phyloP scores from a whole-genome alignment of 441 rosid genomes.

The Croton setiger region DNA sequence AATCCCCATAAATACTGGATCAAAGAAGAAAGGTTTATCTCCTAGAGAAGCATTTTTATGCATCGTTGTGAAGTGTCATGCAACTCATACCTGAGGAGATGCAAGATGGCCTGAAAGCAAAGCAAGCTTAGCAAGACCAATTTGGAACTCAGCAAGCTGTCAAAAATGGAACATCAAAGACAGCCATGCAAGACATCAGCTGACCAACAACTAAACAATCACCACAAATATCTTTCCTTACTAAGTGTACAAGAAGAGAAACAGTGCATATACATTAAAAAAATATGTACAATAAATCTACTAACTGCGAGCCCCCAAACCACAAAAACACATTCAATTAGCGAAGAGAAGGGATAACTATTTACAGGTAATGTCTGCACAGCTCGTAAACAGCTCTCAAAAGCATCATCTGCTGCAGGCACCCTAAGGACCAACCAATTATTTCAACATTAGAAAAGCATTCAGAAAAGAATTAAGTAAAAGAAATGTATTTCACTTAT shows the following conservation, averaged over 20 bases:
- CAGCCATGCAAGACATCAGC: background rate
- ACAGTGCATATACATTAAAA: background rate
- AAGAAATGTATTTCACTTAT: conserved; percentile 3
- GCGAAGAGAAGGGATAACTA: conserved; percentile 10
- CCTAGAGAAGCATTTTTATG: background rate
- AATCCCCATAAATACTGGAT: background rate
- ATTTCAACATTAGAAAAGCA: conserved; percentile 21
- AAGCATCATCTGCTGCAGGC: conserved; percentile 63
- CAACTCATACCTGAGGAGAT: conserved; percentile 78
- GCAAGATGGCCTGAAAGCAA: conserved; percentile 59
- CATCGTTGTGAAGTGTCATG: conserved; percentile 21
- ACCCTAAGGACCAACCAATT: conserved; percentile 45
- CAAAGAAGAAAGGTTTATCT: background rate
- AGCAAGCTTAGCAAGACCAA: conserved; percentile 89
- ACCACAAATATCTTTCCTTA: background rate
- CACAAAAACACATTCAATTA: conserved; percentile 10
- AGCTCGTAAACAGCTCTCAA: conserved; percentile 93
- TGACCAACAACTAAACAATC: conserved; percentile 4
- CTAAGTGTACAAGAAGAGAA: background rate
- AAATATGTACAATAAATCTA: background rate
- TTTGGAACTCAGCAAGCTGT: conserved; percentile 93
- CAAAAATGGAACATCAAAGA: conserved; percentile 19
- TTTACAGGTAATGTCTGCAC: conserved; percentile 83
- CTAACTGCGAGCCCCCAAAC: conserved; percentile 14
- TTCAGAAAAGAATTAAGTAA: conserved; percentile 7